Evolutionary conservation across 2,329 filamentous ascomycete genomes (phyloP), one percentile per base, ranked within the genome.

Genomic region (Pseudogymnoascus sp.): DNA sequence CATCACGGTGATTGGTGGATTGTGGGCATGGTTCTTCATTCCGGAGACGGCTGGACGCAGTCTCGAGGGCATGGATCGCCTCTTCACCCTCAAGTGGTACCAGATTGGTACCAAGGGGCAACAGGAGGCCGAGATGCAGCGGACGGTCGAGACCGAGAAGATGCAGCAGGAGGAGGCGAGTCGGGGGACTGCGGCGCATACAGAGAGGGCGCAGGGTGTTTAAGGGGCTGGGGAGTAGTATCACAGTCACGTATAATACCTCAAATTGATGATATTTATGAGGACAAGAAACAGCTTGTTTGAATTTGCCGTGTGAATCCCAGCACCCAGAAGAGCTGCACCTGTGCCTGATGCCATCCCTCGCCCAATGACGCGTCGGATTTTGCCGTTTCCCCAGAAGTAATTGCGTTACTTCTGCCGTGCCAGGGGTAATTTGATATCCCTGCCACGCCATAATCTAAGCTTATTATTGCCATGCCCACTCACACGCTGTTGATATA

Each of bases 31-130:
- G 79, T 82, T 90, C 74, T 87, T 82, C 65, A 81, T 92, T 1
- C 89, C 89, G 0, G 89, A 92, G 78, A 90, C 87, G 0, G 82
- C 82, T 0, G 88, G 88, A 0, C 77, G 80, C n/a, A 78, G 77
- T 60, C 77, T 89, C 6, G 86, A 89, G 77, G 84, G 79, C 67
- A 90, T 92, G 82, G 87, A 92, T 70, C 78, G 80, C 25, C 77
- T 92, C 66, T 92, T 92, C 70, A 82, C 81, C 60, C 77, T 91
- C 59, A 86, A 86, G 0, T 92, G 89, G 89, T 85, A 89, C 73
- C 81, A 83, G 73, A 91, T 93, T 67, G 89, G 90, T 33, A 75
- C 78, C 0, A 71, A 79, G 67, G 82, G 82, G 0, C 83, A 83
- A 69, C 69, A 70, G 65, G 79, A 83, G 67, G 82, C 82, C 8